phyloP scores from a whole-genome alignment of 2,329 filamentous ascomycete species.

The Apiospora malaysiana region DNA sequence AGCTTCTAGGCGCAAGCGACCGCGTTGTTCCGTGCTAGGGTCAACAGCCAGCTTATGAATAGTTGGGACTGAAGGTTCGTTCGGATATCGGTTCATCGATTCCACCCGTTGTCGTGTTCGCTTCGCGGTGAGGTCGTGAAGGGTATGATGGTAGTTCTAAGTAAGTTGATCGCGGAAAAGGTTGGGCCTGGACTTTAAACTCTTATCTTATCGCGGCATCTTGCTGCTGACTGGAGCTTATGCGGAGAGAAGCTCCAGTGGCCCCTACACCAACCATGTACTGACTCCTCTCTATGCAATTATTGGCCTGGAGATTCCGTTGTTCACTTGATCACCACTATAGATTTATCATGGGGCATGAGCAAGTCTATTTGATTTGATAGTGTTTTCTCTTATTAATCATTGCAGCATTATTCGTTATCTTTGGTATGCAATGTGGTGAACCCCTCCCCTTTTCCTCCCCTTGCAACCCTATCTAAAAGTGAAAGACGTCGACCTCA shows the following conservation, averaged over 20 bases:
- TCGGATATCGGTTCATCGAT: neutral
- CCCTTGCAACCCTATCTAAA: neutral
- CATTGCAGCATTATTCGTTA: conserved; percentile 15
- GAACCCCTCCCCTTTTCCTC: neutral
- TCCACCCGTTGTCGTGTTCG: neutral
- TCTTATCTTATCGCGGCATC: neutral
- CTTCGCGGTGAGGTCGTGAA: neutral
- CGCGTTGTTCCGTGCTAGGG: neutral
- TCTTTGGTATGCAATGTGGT: neutral
- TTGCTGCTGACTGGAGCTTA: neutral
- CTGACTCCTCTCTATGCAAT: neutral
- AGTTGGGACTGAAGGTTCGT: neutral
- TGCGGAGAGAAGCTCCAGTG: conserved; percentile 1
- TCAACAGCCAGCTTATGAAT: neutral
- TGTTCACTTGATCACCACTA: neutral
- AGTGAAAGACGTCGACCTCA: neutral
- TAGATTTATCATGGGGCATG: neutral
- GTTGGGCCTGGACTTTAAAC: neutral
- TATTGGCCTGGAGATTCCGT: neutral
- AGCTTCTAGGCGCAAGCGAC: neutral
- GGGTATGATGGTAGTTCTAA: neutral
- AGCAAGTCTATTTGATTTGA: neutral
- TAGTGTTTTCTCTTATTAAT: neutral
- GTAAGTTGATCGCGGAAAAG: neutral
- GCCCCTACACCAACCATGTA: neutral